A percentile compares a stretch with the other conserved stretches of the same genome.
phyloP scores from a whole-genome alignment of 2,329 filamentous ascomycete species.

The Pyrenophora teres region DNA sequence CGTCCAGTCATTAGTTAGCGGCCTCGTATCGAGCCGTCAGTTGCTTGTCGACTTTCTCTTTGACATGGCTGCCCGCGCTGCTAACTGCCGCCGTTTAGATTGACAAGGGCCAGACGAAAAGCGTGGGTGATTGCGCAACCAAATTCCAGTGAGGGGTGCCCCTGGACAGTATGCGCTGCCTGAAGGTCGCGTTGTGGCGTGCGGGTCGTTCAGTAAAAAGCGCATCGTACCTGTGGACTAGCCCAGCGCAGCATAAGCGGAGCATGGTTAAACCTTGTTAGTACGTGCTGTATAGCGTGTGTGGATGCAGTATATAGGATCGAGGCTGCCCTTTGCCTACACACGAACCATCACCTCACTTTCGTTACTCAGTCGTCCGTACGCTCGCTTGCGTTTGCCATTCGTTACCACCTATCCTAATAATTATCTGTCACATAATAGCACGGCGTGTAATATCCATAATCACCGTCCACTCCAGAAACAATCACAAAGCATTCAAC shows the following conservation, averaged over 20 bases:
- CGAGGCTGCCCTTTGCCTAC: not conserved
- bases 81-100: too few species aligned
- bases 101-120: too few species aligned
- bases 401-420: slow-evolving; percentile 2
- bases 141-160: not conserved
- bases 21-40: too few species aligned
- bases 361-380: slow-evolving; percentile 7
- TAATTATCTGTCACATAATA: slow-evolving; percentile 12
- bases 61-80: too few species aligned
- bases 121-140: too few species aligned
- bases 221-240: slow-evolving; percentile 11
- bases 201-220: not conserved
- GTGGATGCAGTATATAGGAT: slow-evolving; percentile 9
- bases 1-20: too few species aligned
- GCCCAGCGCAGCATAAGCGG: not conserved
- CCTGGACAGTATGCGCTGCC: too few species aligned
- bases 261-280: slow-evolving; percentile 9
- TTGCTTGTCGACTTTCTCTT: too few species aligned
- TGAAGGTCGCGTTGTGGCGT: not conserved
- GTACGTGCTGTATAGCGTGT: not conserved
- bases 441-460: slow-evolving; percentile 5
- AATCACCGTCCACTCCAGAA: not conserved
- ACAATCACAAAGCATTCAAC: not conserved
- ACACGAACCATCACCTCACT: not conserved
- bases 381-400: slow-evolving; percentile 10